These are phyloP conservation scores for Camellia sinensis DNA, from an alignment of 148 eudicot genomes.

Conservation along the genomic window DNA sequence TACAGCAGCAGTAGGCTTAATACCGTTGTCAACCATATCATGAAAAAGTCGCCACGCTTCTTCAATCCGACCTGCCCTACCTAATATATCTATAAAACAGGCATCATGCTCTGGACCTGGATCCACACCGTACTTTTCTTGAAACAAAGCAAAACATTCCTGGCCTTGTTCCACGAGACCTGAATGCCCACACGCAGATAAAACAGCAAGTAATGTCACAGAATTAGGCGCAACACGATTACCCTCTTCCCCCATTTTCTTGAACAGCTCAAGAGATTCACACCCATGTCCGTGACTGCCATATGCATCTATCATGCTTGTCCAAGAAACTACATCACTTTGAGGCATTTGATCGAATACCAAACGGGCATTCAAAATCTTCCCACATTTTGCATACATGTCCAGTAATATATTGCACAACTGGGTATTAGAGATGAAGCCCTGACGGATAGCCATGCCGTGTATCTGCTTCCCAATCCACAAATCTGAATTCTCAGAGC, in stretches of 20 bases:
- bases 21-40: slow-evolving; percentile 28
- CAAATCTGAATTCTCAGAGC: slow-evolving; percentile 37
- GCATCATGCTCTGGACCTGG: slow-evolving; percentile 34
- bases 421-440: slow-evolving; percentile 23
- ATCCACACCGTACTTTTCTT: slow-evolving; percentile 18
- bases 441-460: slow-evolving; percentile 28
- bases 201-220: slow-evolving; percentile 32
- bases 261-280: slow-evolving; percentile 32
- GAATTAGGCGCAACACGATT: slow-evolving; percentile 29
- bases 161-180: slow-evolving; percentile 31
- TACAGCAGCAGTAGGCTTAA: slow-evolving; percentile 21
- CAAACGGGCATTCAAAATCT: slow-evolving; percentile 20
- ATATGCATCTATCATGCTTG: slow-evolving; percentile 42
- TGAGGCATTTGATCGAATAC: slow-evolving; percentile 26
- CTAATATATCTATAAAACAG: slow-evolving; percentile 35
- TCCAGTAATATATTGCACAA: slow-evolving; percentile 33
- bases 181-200: slow-evolving; percentile 44
- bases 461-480: slow-evolving; percentile 46
- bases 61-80: slow-evolving; percentile 34
- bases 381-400: slow-evolving; percentile 43
- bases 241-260: slow-evolving; percentile 24
- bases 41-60: slow-evolving; percentile 28
- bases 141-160: slow-evolving; percentile 22
- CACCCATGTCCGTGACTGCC: slow-evolving; percentile 35
- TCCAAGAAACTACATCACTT: slow-evolving; percentile 43